These are phyloP conservation scores for Globisporangium acanthophoron DNA, from an alignment of 352 stramenopile species.

Conservation along the genomic window DNA sequence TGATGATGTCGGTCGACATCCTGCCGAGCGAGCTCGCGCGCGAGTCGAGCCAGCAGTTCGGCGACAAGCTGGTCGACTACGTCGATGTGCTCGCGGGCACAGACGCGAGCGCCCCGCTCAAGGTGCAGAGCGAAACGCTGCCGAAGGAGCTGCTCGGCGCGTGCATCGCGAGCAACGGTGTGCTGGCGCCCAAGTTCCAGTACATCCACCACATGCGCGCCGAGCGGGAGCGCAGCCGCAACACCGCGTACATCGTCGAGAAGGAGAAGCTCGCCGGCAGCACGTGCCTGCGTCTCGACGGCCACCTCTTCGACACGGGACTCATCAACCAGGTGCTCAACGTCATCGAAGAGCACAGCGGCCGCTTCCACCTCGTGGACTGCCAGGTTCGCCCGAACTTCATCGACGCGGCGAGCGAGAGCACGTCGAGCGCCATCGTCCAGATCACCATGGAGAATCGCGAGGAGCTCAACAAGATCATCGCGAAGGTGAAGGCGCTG, in stretches of 20 bases:
- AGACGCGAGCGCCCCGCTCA: constrained; percentile 45
- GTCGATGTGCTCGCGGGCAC: constrained; percentile 54
- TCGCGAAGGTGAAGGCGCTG: constrained; percentile 82
- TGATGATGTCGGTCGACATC: constrained; percentile 95
- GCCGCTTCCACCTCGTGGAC: constrained; percentile 89
- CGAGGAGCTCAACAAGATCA: constrained; percentile 76
- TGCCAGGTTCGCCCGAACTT: constrained; percentile 88
- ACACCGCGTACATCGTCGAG: constrained; percentile 55
- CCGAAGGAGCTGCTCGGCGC: constrained; percentile 82
- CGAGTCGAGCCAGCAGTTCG: constrained; percentile 95
- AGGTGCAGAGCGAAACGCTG: constrained; percentile 42
- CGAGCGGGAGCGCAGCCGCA: constrained; percentile 68
- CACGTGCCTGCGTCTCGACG: constrained; percentile 81
- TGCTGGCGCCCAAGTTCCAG: constrained; percentile 79
- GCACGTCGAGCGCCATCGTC: constrained; percentile 70
- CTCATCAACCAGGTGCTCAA: constrained; percentile 96
- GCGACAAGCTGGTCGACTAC: constrained; percentile 88
- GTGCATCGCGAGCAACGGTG: constrained; percentile 89
- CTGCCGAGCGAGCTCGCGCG: constrained; percentile 91
- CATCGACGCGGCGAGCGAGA: constrained; percentile 26
- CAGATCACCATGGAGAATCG: constrained; percentile 74
- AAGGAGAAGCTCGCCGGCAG: constrained; percentile 71
- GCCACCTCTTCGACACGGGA: constrained; percentile 95
- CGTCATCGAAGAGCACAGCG: constrained; percentile 87
- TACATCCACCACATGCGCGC: constrained; percentile 92